Percentiles rank a stretch among this genome's conserved stretches.
These are phyloP conservation scores for Venturia effusa DNA, from an alignment of 2,329 filamentous ascomycete genomes.

Conservation along the genomic window DNA sequence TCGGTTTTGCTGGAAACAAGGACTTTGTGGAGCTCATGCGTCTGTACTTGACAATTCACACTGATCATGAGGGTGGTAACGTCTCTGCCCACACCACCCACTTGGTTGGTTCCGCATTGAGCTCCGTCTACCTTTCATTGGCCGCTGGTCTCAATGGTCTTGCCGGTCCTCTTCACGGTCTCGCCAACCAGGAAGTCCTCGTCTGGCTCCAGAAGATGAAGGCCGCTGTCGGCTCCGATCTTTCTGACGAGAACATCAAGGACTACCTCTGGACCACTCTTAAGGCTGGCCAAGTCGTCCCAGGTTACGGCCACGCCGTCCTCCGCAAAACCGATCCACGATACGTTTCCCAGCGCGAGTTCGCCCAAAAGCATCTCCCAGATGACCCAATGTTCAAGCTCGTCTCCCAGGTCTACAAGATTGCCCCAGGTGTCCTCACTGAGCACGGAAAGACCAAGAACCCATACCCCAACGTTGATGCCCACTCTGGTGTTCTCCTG, in stretches of 20 bases:
- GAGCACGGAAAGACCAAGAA: slow-evolving; percentile 99
- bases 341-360: slow-evolving; percentile 96
- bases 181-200: slow-evolving; percentile 99
- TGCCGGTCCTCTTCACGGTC: slow-evolving; percentile 93
- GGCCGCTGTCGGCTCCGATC: slow-evolving; percentile 82
- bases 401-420: slow-evolving; percentile 99
- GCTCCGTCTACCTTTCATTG: slow-evolving; percentile 93
- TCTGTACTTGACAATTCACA: slow-evolving; percentile 99
- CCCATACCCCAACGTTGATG: slow-evolving; percentile 97
- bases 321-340: slow-evolving; percentile 99
- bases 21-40: slow-evolving; percentile 98
- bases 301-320: slow-evolving; percentile 96
- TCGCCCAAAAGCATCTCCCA: slow-evolving; percentile 86
- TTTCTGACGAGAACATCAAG: slow-evolving; percentile 92
- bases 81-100: slow-evolving; percentile 98
- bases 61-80: slow-evolving; percentile 98
- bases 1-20: slow-evolving; percentile 87
- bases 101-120: slow-evolving; percentile 90
- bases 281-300: slow-evolving; percentile 90
- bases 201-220: slow-evolving; percentile 99
- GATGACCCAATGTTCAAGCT: slow-evolving; percentile 99
- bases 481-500: slow-evolving; percentile 96
- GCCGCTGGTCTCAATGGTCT: slow-evolving; percentile 96
- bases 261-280: slow-evolving; percentile 98
- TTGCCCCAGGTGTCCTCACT: slow-evolving; percentile 90